phyloP scores from a whole-genome alignment of 2,329 filamentous ascomycete genomes.

The Phaeophleospora eucalypticola region DNA sequence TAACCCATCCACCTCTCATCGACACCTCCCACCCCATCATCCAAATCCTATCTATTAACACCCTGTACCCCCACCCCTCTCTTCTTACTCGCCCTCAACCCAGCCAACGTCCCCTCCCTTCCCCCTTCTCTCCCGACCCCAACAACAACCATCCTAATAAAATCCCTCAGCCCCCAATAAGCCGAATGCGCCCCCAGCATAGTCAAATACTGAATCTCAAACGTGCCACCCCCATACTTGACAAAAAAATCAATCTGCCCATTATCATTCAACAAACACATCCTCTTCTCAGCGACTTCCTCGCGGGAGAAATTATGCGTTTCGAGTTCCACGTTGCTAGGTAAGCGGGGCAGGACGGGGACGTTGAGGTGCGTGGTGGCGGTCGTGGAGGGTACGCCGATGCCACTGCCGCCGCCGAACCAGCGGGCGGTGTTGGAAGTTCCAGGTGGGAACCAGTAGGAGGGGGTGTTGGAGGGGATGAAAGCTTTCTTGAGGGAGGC shows the following conservation, averaged over 20 bases:
- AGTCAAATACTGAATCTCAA: constrained; percentile 94
- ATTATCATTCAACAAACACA: constrained; percentile 87
- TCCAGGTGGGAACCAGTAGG: constrained; percentile 38
- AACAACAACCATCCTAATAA: constrained; percentile 83
- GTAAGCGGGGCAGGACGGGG: constrained; percentile 38
- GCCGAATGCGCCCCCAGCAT: constrained; percentile 95
- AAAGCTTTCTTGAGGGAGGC: constrained; percentile 70
- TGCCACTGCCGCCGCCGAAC: constrained; percentile 33
- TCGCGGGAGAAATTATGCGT: constrained; percentile 92
- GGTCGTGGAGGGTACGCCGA: constrained; percentile 29
- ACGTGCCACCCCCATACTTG: constrained; percentile 73
- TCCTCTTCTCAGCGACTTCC: constrained; percentile 85
- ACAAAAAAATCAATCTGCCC: constrained; percentile 92
- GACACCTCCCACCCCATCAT: background rate
- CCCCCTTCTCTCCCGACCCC: constrained; percentile 78
- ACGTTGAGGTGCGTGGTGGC: constrained; percentile 23
- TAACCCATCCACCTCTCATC: background rate
- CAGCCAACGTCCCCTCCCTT: constrained; percentile 52
- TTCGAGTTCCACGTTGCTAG: constrained; percentile 73
- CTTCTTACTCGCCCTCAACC: constrained; percentile 55
- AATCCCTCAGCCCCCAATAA: constrained; percentile 85
- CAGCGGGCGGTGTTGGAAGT: constrained; percentile 33
- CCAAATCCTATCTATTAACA: background rate
- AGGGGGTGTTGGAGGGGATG: constrained; percentile 66
- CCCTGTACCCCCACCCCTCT: constrained; percentile 19